Base-by-base conservation (phyloP, 1,139 yeast genomes). In the Protomyces pachydermus region DNA sequence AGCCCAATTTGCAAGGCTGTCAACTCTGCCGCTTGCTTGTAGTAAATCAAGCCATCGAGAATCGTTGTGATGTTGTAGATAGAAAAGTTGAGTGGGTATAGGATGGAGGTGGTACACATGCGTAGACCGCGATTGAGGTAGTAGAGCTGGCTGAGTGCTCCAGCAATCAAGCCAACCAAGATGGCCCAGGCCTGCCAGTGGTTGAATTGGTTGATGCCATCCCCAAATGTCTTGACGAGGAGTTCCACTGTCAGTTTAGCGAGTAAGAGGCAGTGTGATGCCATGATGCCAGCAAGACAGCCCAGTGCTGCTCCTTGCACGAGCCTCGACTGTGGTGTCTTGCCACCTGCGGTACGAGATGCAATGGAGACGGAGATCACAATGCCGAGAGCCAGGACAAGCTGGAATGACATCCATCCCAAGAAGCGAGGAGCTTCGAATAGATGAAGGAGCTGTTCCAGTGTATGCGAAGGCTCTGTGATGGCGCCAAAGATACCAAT, bases 51-150 rank as follows among this genome's bases (percentile, higher is more conserved):
- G 51, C 91, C 93, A 72, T 90, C 91, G 65, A 86, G 74, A 70
- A 90, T 85, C 69, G 88, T 87, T 68, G 83, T 79, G 65, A 88
- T 76, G 75, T 89, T 91, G 78, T 87, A 91, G 53, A 89, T 84
- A 75, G 95, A 86, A 73, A 91, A 91, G 61, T 91, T 88, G 68
- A 91, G 78, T 0, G 97, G 97, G 72, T 90, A 91, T 50, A 91
- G 78, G 14, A 89, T 82, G 8, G 93, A 84, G 0, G 97, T 89
- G 62, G 91, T 84, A 54, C 87, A 82, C 68, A 82, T 81, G 55
- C 85, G 81, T 65, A 91, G 79, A 0, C 95, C 96, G 69, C 84
- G 79, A 74, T 90, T 89, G 68, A 90, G 81, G 46, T 88, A 84
- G 65, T 83, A 84, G 60, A 91, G 78, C 73, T 91, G 96, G 16